Percentiles rank a stretch among this genome's conserved stretches.
These are phyloP conservation scores for Exophiala oligosperma DNA, from an alignment of 2,329 filamentous ascomycete genomes.

Conservation along the genomic window DNA sequence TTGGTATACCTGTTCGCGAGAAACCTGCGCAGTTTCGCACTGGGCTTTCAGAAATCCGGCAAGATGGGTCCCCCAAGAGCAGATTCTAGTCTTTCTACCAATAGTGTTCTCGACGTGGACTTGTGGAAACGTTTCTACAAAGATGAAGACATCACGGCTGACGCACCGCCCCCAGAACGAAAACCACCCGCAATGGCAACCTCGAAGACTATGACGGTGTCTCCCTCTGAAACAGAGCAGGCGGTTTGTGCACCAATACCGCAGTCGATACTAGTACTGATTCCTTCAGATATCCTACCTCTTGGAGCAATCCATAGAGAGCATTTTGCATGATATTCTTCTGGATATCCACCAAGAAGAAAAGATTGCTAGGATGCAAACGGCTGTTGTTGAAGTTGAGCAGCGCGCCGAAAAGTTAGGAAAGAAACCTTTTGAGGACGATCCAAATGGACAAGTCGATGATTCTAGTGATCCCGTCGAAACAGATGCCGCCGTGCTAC, in stretches of 20 bases:
- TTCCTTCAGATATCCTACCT: conserved; percentile 38
- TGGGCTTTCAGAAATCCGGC: not conserved
- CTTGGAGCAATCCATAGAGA: conserved; percentile 59
- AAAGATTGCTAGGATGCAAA: conserved; percentile 60
- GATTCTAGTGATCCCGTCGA: conserved; percentile 39
- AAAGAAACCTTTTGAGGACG: conserved; percentile 33
- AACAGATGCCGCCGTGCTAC: conserved; percentile 53
- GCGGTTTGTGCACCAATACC: conserved; percentile 9
- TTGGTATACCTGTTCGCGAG: not conserved
- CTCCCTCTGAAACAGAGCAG: conserved; percentile 21
- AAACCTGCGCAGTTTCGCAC: not conserved
- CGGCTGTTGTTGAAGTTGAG: conserved; percentile 46
- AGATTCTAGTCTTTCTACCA: conserved; percentile 4
- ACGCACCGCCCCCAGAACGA: conserved; percentile 22
- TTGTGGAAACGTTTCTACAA: conserved; percentile 22
- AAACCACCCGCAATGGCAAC: conserved; percentile 14
- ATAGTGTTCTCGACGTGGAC: conserved; percentile 12
- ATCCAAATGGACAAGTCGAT: conserved; percentile 34
- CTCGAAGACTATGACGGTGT: conserved; percentile 13
- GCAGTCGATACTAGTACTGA: conserved; percentile 9
- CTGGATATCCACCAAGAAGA: conserved; percentile 60
- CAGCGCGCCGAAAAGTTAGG: conserved; percentile 41
- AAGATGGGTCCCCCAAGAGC: conserved; percentile 14
- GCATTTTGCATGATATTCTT: conserved; percentile 61
- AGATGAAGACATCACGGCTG: conserved; percentile 22